These are phyloP conservation scores for Beauveria australis DNA, from an alignment of 2,329 filamentous ascomycete species.

Conservation along the genomic window DNA sequence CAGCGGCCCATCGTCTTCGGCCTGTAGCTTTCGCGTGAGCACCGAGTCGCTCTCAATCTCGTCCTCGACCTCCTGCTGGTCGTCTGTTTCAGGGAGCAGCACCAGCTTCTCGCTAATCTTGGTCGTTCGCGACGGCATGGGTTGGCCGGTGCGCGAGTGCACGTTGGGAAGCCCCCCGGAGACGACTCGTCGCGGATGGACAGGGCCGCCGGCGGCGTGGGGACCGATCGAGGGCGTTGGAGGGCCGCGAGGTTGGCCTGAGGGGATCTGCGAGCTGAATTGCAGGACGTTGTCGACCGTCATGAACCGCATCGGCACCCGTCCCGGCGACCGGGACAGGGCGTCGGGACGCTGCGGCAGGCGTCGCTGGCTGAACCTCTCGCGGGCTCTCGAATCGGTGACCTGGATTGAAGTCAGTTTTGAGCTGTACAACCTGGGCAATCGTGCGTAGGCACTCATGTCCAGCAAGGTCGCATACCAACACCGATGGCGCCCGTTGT, in stretches of 20 bases:
- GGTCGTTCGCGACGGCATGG: slow-evolving; percentile 75
- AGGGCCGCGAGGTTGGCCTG: slow-evolving; percentile 75
- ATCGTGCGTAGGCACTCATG: background rate
- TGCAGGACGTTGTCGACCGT: slow-evolving; percentile 92
- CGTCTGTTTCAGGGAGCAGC: slow-evolving; percentile 73
- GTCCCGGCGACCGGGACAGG: slow-evolving; percentile 21
- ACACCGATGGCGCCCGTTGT: slow-evolving; percentile 11
- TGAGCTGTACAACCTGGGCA: slow-evolving; percentile 9
- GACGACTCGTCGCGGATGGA: slow-evolving; percentile 20
- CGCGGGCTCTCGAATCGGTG: slow-evolving; percentile 27
- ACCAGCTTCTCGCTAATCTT: slow-evolving; percentile 98
- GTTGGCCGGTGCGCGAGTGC: slow-evolving; percentile 41
- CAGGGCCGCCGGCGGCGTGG: slow-evolving; percentile 13
- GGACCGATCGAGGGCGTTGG: slow-evolving; percentile 39
- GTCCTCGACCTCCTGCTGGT: slow-evolving; percentile 47
- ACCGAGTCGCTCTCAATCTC: slow-evolving; percentile 41
- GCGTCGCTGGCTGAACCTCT: slow-evolving; percentile 26
- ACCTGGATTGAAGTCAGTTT: slow-evolving; percentile 20
- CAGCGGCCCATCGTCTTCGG: slow-evolving; percentile 56
- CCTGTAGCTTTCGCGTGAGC: slow-evolving; percentile 32
- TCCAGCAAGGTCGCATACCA: slow-evolving; percentile 7
- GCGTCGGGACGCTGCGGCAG: slow-evolving; percentile 26
- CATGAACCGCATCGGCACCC: slow-evolving; percentile 62
- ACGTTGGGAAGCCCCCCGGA: slow-evolving; percentile 32
- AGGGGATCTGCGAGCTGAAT: slow-evolving; percentile 89